Base-by-base conservation (phyloP, 306 rosid species). In the Spatholobus suberectus region DNA sequence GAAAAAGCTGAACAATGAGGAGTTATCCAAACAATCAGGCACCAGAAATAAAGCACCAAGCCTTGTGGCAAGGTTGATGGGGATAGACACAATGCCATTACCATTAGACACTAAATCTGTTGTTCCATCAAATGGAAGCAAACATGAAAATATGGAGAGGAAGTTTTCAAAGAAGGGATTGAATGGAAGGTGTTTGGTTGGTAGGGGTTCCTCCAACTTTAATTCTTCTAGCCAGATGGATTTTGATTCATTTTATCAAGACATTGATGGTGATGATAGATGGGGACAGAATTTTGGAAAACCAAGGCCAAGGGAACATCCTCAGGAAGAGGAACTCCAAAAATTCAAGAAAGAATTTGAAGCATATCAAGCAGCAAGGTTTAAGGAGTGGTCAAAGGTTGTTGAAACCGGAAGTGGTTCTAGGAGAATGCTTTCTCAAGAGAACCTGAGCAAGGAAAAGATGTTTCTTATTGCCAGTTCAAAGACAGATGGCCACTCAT, bases 51-150 rank as follows among this genome's bases (percentile, higher is more conserved):
- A 83, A 79, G 84, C 87, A 62, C 95, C 97, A 65, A 94, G 85
- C 87, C 85, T 94, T 75, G 98, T 94, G 84, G 98, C 97, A 54
- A 90, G 97, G 76, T 88, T 94, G 83, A 94, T 94, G 98, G 98
- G 98, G 32, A 77, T 94, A 87, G 98, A 92, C 76, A 83, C 76
- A 83, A 69, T 86, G 82, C 90, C 94, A 46, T 75, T 24, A 73
- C 89, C 94, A 34, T 73, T 29, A 70, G 90, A 81, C 49, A 58
- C 85, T 44, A 92, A 85, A 78, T 54, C 86, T 61, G 82, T 70
- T 24, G 81, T 82, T 90, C 85, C 83, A 77, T 89, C 81, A 62
- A 62, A 86, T 32, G 86, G 84, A 66, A 85, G 75, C 65, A 88
- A 46, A 41, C 77, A 79, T 32, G 87, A 83, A 55, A 74, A 37